Percentiles rank a stretch among this genome's conserved stretches.
Evolutionary conservation across 352 stramenopile genomes (phyloP).

Genomic region (Globisporangium solare): DNA sequence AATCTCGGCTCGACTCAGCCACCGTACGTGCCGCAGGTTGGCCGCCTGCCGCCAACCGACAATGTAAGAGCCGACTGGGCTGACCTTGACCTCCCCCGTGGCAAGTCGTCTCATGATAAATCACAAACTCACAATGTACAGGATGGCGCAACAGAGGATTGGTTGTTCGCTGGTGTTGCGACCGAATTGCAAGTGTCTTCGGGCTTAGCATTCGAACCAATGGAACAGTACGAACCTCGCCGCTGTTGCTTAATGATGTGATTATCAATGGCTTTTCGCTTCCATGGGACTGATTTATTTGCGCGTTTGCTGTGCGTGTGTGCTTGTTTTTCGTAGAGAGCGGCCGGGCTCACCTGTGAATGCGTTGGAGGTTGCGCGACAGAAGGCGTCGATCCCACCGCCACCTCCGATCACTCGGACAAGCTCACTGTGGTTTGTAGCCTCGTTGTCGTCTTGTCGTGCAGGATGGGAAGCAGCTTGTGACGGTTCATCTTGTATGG

Average conservation of each 20-base stretch:
- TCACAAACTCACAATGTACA: constrained; percentile 14
- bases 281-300: not conserved
- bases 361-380: constrained; percentile 73
- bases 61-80: constrained; percentile 33
- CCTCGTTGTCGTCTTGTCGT: not conserved
- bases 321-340: constrained; percentile 18
- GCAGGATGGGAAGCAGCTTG: not conserved
- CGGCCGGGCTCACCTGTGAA: constrained; percentile 36
- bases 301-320: constrained; percentile 1
- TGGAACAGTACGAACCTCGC: constrained; percentile 39
- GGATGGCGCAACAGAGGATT: constrained; percentile 86
- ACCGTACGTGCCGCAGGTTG: constrained; percentile 61
- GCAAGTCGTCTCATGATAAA: not conserved
- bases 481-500: not conserved
- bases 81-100: not conserved
- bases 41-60: constrained; percentile 56
- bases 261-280: not conserved
- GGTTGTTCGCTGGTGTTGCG: constrained; percentile 82
- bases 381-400: constrained; percentile 62
- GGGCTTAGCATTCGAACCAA: constrained; percentile 61
- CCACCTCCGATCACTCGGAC: constrained; percentile 59
- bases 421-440: constrained; percentile 60
- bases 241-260: not conserved
- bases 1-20: constrained; percentile 35
- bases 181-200: constrained; percentile 86